Evolutionary conservation across 2,329 filamentous ascomycete genomes (phyloP).

Genomic region (Polychaeton citri): DNA sequence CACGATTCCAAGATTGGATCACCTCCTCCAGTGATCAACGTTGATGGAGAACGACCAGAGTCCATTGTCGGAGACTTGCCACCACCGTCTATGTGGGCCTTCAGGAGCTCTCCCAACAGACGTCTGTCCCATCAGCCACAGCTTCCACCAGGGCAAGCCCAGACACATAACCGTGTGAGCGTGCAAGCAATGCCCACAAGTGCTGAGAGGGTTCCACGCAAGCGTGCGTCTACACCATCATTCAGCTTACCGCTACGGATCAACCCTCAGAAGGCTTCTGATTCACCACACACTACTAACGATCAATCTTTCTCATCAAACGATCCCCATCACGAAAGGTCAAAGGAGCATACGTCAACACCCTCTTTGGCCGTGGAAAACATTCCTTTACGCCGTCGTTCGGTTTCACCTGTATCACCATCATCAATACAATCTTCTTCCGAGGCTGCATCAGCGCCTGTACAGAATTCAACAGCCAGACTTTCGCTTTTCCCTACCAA

Average conservation of each 20-base stretch:
- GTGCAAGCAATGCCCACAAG: background rate
- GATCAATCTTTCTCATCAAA: too few species aligned
- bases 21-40: conserved; percentile 2
- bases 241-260: conserved; percentile 20
- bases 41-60: conserved; percentile 8
- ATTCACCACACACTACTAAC: too few species aligned
- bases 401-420: conserved; percentile 2
- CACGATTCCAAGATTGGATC: conserved; percentile 9
- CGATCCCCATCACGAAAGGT: too few species aligned
- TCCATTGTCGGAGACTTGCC: conserved; percentile 16
- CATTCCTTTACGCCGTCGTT: background rate
- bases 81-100: conserved; percentile 7
- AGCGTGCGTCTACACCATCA: conserved; percentile 8
- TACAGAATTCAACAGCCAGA: conserved; percentile 1
- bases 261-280: conserved; percentile 11
- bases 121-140: conserved; percentile 3
- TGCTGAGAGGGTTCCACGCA: background rate
- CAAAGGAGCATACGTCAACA: too few species aligned
- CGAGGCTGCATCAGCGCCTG: background rate
- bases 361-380: too few species aligned
- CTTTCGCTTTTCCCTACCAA: conserved; percentile 11
- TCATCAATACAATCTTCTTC: conserved; percentile 1
- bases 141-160: conserved; percentile 1
- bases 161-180: conserved; percentile 1
- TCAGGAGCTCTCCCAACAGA: conserved; percentile 4